These are phyloP conservation scores for Acmispon strigosus DNA, from an alignment of 306 rosid species.

Conservation along the genomic window DNA sequence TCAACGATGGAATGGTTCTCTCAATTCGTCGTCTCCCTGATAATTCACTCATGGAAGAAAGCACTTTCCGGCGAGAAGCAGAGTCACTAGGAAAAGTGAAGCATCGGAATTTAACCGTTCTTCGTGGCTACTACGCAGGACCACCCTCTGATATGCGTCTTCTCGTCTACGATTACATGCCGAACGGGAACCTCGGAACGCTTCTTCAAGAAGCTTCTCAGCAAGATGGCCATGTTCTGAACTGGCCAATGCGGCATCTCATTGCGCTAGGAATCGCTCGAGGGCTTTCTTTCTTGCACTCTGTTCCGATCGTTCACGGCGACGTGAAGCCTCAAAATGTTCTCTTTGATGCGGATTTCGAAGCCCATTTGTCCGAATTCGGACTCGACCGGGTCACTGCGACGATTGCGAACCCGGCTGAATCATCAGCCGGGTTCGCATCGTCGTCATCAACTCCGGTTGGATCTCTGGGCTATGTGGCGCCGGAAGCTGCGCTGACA, in stretches of 20 bases:
- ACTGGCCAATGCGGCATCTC: constrained; percentile 95
- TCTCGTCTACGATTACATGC: constrained; percentile 82
- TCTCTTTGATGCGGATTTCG: constrained; percentile 83
- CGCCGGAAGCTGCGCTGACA: constrained; percentile 57
- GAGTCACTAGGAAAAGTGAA: constrained; percentile 65
- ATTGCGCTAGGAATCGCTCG: constrained; percentile 81
- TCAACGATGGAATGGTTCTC: constrained; percentile 68
- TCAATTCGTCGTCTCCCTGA: constrained; percentile 66
- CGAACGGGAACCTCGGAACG: constrained; percentile 74
- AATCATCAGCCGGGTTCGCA: background rate
- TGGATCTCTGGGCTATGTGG: constrained; percentile 69
- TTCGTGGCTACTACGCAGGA: constrained; percentile 79
- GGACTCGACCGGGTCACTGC: constrained; percentile 57
- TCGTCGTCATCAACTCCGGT: constrained; percentile 46
- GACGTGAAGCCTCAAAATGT: constrained; percentile 79
- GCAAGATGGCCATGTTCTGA: constrained; percentile 83
- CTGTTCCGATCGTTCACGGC: constrained; percentile 56
- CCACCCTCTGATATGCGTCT: constrained; percentile 64
- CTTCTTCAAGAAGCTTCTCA: constrained; percentile 83
- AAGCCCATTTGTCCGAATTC: constrained; percentile 79
- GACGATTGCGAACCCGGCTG: constrained; percentile 38
- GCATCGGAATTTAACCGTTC: constrained; percentile 65
- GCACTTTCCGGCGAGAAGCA: constrained; percentile 61
- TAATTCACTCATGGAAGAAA: constrained; percentile 38
- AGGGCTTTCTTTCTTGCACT: constrained; percentile 65